phyloP scores from a whole-genome alignment of 2,329 filamentous ascomycete species.

The Rhexocercosporidium sp. region DNA sequence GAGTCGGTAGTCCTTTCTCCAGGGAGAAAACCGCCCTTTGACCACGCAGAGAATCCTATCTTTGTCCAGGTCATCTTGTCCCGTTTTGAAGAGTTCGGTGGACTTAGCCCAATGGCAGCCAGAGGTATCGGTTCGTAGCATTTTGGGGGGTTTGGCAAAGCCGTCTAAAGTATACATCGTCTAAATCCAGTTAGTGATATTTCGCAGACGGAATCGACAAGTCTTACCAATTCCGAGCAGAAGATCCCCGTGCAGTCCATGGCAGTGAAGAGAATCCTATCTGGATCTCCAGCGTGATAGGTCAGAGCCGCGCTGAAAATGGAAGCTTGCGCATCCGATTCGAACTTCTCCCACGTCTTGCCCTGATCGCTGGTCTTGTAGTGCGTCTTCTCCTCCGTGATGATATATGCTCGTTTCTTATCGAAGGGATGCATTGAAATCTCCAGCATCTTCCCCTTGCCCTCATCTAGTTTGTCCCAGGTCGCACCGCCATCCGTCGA shows the following conservation, averaged over 20 bases:
- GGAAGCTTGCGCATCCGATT: slow-evolving; percentile 63
- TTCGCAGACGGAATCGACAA: neutral
- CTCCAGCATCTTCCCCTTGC: slow-evolving; percentile 64
- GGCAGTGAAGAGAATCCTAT: slow-evolving; percentile 85
- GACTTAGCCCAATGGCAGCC: slow-evolving; percentile 90
- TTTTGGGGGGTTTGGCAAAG: slow-evolving; percentile 71
- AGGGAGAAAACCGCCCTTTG: slow-evolving; percentile 71
- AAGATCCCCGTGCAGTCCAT: slow-evolving; percentile 69
- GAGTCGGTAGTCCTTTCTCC: slow-evolving; percentile 76
- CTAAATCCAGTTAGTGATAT: slow-evolving; percentile 29
- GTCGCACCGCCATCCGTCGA: slow-evolving; percentile 80
- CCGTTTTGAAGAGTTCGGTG: slow-evolving; percentile 73
- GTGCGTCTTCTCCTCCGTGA: slow-evolving; percentile 73
- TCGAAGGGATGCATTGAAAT: slow-evolving; percentile 82
- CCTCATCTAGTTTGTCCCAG: slow-evolving; percentile 71
- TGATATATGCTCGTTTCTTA: slow-evolving; percentile 76
- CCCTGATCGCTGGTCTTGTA: slow-evolving; percentile 86
- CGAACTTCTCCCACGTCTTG: slow-evolving; percentile 79
- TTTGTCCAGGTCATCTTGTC: slow-evolving; percentile 66
- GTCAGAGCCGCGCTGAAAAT: slow-evolving; percentile 61
- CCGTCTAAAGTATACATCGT: slow-evolving; percentile 82
- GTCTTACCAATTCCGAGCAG: slow-evolving; percentile 61
- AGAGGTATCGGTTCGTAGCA: slow-evolving; percentile 69
- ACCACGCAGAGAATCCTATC: slow-evolving; percentile 82
- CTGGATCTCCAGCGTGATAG: slow-evolving; percentile 84